Base-by-base conservation (phyloP, 257 asterid species). In the Orobanche coerulescens region DNA sequence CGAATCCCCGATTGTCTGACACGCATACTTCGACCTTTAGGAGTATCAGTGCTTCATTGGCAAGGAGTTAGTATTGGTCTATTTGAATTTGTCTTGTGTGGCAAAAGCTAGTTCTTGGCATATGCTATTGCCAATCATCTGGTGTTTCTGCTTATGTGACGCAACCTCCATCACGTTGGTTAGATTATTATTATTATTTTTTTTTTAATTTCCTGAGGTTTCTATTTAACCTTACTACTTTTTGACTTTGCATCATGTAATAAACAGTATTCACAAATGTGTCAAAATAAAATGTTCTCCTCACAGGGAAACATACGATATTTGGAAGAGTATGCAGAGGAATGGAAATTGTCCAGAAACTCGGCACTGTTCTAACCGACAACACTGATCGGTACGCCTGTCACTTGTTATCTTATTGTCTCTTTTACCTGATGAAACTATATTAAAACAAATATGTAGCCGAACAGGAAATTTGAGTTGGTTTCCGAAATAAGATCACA, bases 321-420 rank as follows among this genome's bases (percentile, higher is more conserved):
- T 93, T 93, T 66, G 99, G 97, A 58, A 80, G 99, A 75, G 92
- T 86, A 44, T 89, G 90, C 69, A 81, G 69, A 69, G 96, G 99
- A 71, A 93, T 93, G 99, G 99, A 93, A 76, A 93, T 89, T 52
- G 73, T 93, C 75, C 89, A 89, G 95, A 83, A 94, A 62, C 94
- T 93, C 53, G 97, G 97, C 78, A 89, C 87, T 63, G 95, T 93
- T 72, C 99, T 89, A 78, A 93, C 97, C 66, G 99, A 93, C 67
- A 93, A 81, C 79, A 93, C 95, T 0, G 97, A 86, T 69, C 72
- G 97, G 98, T 88, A 79, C 36, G 65, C 33, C 42, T n/a, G 50
- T 57, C 26, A 36, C 9, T 31, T 4, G 11, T 36, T 28, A 10
- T 60, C 8, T 60, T 61, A 30, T 47, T 54, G 25, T 19, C 28